Base-by-base conservation (phyloP, 116 monocot genomes). In the Zostera marina region DNA sequence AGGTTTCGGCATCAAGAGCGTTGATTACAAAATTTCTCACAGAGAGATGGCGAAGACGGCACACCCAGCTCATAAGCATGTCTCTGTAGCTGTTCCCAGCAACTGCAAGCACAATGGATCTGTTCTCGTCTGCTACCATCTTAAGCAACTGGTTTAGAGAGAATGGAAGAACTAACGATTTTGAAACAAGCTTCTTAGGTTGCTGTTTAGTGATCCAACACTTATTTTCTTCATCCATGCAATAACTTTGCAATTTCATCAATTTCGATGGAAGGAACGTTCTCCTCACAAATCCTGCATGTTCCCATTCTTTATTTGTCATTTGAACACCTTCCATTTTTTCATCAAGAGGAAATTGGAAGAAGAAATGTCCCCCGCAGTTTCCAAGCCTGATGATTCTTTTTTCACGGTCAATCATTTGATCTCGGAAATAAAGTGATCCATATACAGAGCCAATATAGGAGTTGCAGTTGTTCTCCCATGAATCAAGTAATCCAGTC, bases 11-110 rank as follows among this genome's bases (percentile, higher is more conserved):
- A 77, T 96, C 96, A 51, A 96, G 81, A 63, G 96, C 89, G 74
- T 69, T 75, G 4, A 96, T 70, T 17, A 89, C 41, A 59, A 89
- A 89, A 74, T 96, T 96, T 44, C 58, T 70, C 12, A 89, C 59
- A 10, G 67, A 60, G 21, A 96, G 70, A 11, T 66, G 58, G 11
- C 89, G 72, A 47, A 89, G 66, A 22, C 85, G 82, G 69, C 96
- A 96, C 17, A 83, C 83, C 89, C 85, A 96, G 69, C 74, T 96
- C 89, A 96, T 96, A 44, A 96, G 85, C 80, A 96, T 85, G 46
- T 96, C 96, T 63, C 68, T 80, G 53, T 96, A 96, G 71, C 75
- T 96, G 23, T 76, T 65, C 44, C 85, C 96, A 65, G 83, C 81
- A 58, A 89, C 70, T 59, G 80, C 82, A 68, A 96, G 82, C 22